Conservation (phyloP, 2,329 filamentous ascomycete species). For the Dryadomyces quercus-mongolicae region DNA sequence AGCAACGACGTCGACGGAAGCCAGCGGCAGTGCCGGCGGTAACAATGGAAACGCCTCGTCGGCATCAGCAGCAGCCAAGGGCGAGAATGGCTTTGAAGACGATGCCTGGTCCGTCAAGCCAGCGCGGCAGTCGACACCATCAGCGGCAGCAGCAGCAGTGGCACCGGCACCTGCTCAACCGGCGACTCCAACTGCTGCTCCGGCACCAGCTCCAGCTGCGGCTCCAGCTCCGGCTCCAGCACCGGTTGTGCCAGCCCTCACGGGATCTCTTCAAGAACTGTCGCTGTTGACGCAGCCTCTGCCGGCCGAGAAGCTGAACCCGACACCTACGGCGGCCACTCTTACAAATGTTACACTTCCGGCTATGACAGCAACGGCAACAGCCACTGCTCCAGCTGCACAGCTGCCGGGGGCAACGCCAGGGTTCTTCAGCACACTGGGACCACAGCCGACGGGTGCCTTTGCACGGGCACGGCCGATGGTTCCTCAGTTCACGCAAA, state of each 20-base stretch:
- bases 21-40: conserved; percentile 9
- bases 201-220: conserved; percentile 23
- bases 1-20: conserved; percentile 10
- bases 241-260: conserved; percentile 36
- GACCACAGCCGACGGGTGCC: conserved; percentile 27
- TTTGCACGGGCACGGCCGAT: conserved; percentile 56
- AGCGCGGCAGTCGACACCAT: conserved; percentile 30
- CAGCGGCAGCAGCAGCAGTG: conserved; percentile 1
- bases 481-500: conserved; percentile 50
- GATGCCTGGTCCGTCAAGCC: conserved; percentile 97
- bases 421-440: conserved; percentile 41
- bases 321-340: conserved; percentile 18
- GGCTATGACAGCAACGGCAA: conserved; percentile 15
- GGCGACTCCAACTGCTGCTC: conserved; percentile 26
- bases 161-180: conserved; percentile 22
- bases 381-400: conserved; percentile 19
- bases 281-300: conserved; percentile 41
- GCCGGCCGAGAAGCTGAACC: conserved; percentile 31
- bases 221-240: conserved; percentile 25
- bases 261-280: conserved; percentile 54
- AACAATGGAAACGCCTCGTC: conserved; percentile 10
- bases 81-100: conserved; percentile 65
- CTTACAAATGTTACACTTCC: conserved; percentile 16
- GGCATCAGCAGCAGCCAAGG: too few relatives aligned
- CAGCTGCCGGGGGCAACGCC: conserved; percentile 44